Conservation (phyloP, 2,329 filamentous ascomycete genomes). For the Xylariaceae sp. region DNA sequence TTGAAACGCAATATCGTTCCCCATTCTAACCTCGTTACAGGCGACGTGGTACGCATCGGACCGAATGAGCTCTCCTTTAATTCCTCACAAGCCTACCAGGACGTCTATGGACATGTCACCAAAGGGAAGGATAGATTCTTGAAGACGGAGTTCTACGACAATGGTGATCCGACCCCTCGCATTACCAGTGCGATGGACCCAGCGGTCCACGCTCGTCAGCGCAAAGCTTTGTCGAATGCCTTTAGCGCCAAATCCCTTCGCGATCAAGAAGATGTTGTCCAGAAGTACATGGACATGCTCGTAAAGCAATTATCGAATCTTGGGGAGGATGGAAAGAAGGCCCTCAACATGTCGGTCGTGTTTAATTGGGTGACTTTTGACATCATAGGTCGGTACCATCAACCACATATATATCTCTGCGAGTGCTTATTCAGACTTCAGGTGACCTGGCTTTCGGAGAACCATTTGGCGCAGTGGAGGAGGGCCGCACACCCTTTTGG, state of each 20-base stretch:
- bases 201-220: slow-evolving; percentile 17
- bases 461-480: slow-evolving; percentile 16
- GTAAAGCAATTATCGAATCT: slow-evolving; percentile 15
- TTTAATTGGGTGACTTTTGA: slow-evolving; percentile 31
- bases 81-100: slow-evolving; percentile 34
- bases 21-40: slow-evolving; percentile 4
- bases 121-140: slow-evolving; percentile 16
- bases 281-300: slow-evolving; percentile 20
- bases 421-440: slow-evolving; percentile 1
- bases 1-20: background rate
- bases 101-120: slow-evolving; percentile 35
- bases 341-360: slow-evolving; percentile 23
- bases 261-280: slow-evolving; percentile 23
- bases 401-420: background rate
- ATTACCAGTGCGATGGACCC: slow-evolving; percentile 14
- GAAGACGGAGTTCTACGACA: slow-evolving; percentile 17
- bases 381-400: slow-evolving; percentile 26
- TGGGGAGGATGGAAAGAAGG: slow-evolving; percentile 16
- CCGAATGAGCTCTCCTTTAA: slow-evolving; percentile 43
- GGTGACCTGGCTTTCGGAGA: slow-evolving; percentile 19
- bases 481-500: slow-evolving; percentile 16
- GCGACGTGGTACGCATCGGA: slow-evolving; percentile 38
- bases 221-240: slow-evolving; percentile 18
- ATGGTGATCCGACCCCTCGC: slow-evolving; percentile 14
- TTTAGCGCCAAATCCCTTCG: slow-evolving; percentile 21